These are phyloP conservation scores for Boletellus emodensis DNA, from an alignment of 768 basidiomycete species.

Conservation along the genomic window DNA sequence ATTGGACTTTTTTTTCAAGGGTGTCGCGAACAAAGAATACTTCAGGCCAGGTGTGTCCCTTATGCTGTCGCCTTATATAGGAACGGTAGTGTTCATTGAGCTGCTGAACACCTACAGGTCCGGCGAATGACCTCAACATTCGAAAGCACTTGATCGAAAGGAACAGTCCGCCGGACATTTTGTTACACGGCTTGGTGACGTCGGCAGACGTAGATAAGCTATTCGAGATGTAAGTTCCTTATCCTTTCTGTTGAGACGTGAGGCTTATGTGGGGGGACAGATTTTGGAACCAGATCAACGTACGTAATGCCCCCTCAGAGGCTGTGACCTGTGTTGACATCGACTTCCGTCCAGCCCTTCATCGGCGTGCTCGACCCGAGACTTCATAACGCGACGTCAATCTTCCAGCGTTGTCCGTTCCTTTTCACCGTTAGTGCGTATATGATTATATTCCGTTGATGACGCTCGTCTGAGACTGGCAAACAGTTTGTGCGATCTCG, in stretches of 20 bases:
- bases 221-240: conserved; percentile 68
- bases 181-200: conserved; percentile 75
- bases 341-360: conserved; percentile 39
- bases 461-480: not conserved
- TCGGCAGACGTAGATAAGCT: conserved; percentile 76
- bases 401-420: conserved; percentile 83
- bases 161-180: conserved; percentile 76
- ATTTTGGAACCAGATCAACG: conserved; percentile 69
- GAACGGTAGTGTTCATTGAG: not conserved
- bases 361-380: conserved; percentile 77
- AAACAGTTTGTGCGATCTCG: conserved; percentile 76
- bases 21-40: conserved; percentile 76
- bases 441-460: not conserved
- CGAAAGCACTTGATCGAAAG: conserved; percentile 71
- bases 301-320: conserved; percentile 30
- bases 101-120: conserved; percentile 38
- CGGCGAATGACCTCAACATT: conserved; percentile 66
- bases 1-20: conserved; percentile 36
- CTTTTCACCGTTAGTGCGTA: conserved; percentile 80
- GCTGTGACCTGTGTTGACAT: conserved; percentile 1
- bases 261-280: conserved; percentile 33
- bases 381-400: conserved; percentile 74
- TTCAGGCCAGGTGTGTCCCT: conserved; percentile 63
- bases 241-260: not conserved
- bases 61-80: not conserved